A percentile compares a stretch with the other conserved stretches of the same genome.
Evolutionary conservation across 345 rosid species (phyloP).

Genomic region (Carallia brachiata): DNA sequence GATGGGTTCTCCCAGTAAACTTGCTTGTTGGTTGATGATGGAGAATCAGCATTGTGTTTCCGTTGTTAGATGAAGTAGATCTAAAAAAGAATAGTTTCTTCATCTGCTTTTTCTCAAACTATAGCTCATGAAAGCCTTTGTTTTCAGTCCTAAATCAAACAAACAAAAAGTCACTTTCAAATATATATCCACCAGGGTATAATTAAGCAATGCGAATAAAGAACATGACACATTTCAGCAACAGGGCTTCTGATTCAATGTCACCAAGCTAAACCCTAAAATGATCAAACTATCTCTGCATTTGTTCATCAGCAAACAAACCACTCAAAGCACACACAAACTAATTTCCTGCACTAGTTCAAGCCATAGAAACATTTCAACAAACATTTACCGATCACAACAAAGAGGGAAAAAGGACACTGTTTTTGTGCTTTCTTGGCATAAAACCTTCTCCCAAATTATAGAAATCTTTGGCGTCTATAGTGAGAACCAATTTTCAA

Average conservation of each 20-base stretch:
- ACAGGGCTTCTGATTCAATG: slow-evolving; percentile 28
- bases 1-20: slow-evolving; percentile 37
- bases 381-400: no score
- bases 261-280: slow-evolving; percentile 4
- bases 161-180: not conserved
- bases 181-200: not conserved
- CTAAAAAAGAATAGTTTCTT: slow-evolving; percentile 85
- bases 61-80: slow-evolving; percentile 52
- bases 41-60: slow-evolving; percentile 31
- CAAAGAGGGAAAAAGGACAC: no score
- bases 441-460: no score
- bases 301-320: no score
- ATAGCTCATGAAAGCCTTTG: slow-evolving; percentile 21
- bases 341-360: no score
- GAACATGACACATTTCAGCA: not conserved
- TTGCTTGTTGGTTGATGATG: slow-evolving; percentile 44
- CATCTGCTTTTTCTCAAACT: slow-evolving; percentile 39
- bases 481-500: no score
- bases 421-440: no score
- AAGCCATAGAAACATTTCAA: no score
- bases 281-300: slow-evolving; percentile 27
- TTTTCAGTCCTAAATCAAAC: not conserved
- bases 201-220: not conserved
- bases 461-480: no score
- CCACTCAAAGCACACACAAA: no score